Conservation (phyloP, 805 yeast species). For the Zygotorulaspora sp. region DNA sequence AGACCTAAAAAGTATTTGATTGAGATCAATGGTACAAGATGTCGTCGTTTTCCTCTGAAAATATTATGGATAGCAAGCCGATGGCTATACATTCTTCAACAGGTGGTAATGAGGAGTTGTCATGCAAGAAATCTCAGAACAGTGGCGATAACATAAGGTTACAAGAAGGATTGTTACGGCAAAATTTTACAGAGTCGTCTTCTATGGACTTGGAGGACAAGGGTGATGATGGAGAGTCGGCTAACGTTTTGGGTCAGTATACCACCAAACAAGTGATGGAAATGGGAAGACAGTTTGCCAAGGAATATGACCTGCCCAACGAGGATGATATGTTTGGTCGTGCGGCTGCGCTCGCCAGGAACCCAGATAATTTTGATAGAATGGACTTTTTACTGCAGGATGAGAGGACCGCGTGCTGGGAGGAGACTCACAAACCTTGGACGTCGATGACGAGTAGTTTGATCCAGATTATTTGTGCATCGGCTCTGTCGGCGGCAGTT, state of each 20-base stretch:
- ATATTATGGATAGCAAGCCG: conserved; percentile 5
- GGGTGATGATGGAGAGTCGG: conserved; percentile 6
- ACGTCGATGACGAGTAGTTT: conserved; percentile 40
- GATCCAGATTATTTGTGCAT: conserved; percentile 53
- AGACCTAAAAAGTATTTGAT: too few species aligned
- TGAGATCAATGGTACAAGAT: neutral
- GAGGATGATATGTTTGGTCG: conserved; percentile 56
- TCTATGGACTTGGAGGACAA: conserved; percentile 8
- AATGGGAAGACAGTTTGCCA: conserved; percentile 66
- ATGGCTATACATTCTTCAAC: conserved; percentile 3
- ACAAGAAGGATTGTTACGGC: conserved; percentile 5
- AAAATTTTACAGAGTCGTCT: conserved; percentile 5
- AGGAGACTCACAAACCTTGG: conserved; percentile 47
- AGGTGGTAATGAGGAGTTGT: conserved; percentile 1
- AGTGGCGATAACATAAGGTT: neutral
- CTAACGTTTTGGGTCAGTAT: conserved; percentile 52
- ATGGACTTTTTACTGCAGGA: conserved; percentile 53
- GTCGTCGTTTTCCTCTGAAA: conserved; percentile 3
- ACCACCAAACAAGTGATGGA: conserved; percentile 59
- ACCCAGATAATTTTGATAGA: conserved; percentile 52
- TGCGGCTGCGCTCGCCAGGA: conserved; percentile 65
- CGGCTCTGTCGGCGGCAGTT: conserved; percentile 75
- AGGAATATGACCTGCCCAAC: conserved; percentile 43
- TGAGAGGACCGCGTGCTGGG: conserved; percentile 48
- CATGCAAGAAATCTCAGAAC: conserved; percentile 1